Evolutionary conservation across 202 grass and related monocot species (phyloP).

Genomic region (Schoenoplectus tabernaemontani): DNA sequence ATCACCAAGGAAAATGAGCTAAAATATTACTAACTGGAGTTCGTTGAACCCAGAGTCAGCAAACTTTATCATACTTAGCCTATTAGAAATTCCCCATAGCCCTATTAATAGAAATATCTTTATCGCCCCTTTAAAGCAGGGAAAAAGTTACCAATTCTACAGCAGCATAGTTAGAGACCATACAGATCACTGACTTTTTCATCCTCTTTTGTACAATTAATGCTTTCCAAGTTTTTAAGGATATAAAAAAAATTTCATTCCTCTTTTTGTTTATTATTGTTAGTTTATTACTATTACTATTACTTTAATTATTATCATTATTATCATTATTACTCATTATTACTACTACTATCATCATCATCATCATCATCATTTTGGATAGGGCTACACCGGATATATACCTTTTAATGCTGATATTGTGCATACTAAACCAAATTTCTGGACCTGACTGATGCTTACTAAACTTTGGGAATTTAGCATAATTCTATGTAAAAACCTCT

Average conservation of each 20-base stretch:
- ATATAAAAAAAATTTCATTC: background rate
- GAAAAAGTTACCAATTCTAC: background rate
- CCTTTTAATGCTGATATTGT: no score
- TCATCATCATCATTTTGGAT: no score
- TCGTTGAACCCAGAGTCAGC: background rate
- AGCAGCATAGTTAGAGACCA: background rate
- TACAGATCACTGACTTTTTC: background rate
- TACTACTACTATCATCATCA: no score
- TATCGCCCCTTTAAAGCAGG: background rate
- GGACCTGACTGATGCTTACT: background rate
- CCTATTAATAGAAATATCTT: background rate
- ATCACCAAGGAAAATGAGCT: constrained; percentile 19
- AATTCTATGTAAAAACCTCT: constrained; percentile 52
- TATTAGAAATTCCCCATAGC: background rate
- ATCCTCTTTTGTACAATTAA: background rate
- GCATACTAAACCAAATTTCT: background rate
- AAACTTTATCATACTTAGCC: background rate
- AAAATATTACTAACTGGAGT: background rate
- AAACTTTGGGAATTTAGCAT: background rate
- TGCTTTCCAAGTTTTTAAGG: background rate
- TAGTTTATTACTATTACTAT: no score
- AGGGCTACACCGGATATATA: background rate
- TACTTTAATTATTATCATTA: no score
- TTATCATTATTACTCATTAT: no score
- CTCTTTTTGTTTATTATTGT: background rate